Conservation (phyloP, 768 basidiomycete species). For the Kwoniella shandongensis region DNA sequence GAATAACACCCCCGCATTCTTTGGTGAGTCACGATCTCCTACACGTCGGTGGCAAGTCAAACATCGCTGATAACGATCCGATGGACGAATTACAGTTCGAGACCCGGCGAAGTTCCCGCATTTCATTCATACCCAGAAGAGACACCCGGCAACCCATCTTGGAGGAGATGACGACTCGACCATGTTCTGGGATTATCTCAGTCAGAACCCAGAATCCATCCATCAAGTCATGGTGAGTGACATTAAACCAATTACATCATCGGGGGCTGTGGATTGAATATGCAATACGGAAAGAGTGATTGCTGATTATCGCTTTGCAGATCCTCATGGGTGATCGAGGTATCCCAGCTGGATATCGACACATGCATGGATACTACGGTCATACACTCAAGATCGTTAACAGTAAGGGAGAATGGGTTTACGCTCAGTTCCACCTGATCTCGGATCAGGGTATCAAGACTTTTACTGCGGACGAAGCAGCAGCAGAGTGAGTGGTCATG, state of each 20-base stretch:
- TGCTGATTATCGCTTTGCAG: neutral
- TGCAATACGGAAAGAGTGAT: too few relatives aligned
- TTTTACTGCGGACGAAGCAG: slow-evolving; percentile 67
- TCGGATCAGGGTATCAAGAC: slow-evolving; percentile 60
- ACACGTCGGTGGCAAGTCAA: too few relatives aligned
- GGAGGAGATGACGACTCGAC: slow-evolving; percentile 67
- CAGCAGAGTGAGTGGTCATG: slow-evolving; percentile 14
- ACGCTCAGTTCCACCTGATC: slow-evolving; percentile 54
- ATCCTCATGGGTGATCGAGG: slow-evolving; percentile 57
- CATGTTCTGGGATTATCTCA: slow-evolving; percentile 65
- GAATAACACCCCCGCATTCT: slow-evolving; percentile 45
- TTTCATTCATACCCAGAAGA: slow-evolving; percentile 54
- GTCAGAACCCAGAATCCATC: slow-evolving; percentile 56
- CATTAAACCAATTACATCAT: neutral
- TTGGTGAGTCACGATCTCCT: slow-evolving; percentile 26
- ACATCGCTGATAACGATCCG: slow-evolving; percentile 6
- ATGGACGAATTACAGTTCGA: too few relatives aligned
- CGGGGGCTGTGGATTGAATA: too few relatives aligned
- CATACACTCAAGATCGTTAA: slow-evolving; percentile 56
- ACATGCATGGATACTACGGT: slow-evolving; percentile 82
- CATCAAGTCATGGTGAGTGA: slow-evolving; percentile 55
- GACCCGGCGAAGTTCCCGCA: slow-evolving; percentile 56
- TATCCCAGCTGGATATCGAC: slow-evolving; percentile 61
- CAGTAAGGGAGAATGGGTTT: slow-evolving; percentile 48
- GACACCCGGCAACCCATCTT: slow-evolving; percentile 84